Evolutionary conservation across 2,329 filamentous ascomycete species (phyloP), one percentile per base, ranked within the genome.

Genomic region (Pseudogymnoascus destructans): DNA sequence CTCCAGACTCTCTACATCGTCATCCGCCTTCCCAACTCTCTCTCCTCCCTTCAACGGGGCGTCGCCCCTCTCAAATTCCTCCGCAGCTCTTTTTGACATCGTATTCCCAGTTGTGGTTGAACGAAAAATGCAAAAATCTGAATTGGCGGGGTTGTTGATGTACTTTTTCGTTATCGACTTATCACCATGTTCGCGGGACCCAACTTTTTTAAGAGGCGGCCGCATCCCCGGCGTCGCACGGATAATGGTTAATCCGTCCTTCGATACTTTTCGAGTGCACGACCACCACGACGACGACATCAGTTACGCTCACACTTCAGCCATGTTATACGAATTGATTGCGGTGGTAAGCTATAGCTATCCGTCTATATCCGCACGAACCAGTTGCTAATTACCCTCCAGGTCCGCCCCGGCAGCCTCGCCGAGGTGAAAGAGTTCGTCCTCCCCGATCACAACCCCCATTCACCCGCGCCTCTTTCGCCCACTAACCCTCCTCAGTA

Each of bases 301-400:
- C 54, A 33, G 33, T 35, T 35, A 19, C 30, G 30, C 54, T 38
- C 54, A 56, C 54, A 35, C 19, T 36, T 36, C 33, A 56, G 33
- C 21, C 30, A 96, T 98, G 93, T 77, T 98, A 75, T 98, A 98
- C 79, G 93, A 98, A 77, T 78, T 97, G 69, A 93, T 98, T 73
- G 93, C 88, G 72, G 86, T 96, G 75, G 93, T 96, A 76, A 68
- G 86, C 76, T 9, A 36, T 56, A 36, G 13, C 54, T 35, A 13
- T 40, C 32, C 55, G 6, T 11, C 13, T n/a, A 19, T 21, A 32
- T 6, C 3, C 17, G 7, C 21, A 36, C 30, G 35, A 49, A 32
- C 13, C 5, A 19, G 55, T 27, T 55, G 32, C 64, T 68, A 65
- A 68, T 32, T 40, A 30, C 40, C 54, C 46, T 38, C 21, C 70